phyloP scores from a whole-genome alignment of 2,329 filamentous ascomycete species.

The Fusarium gaditjirri region DNA sequence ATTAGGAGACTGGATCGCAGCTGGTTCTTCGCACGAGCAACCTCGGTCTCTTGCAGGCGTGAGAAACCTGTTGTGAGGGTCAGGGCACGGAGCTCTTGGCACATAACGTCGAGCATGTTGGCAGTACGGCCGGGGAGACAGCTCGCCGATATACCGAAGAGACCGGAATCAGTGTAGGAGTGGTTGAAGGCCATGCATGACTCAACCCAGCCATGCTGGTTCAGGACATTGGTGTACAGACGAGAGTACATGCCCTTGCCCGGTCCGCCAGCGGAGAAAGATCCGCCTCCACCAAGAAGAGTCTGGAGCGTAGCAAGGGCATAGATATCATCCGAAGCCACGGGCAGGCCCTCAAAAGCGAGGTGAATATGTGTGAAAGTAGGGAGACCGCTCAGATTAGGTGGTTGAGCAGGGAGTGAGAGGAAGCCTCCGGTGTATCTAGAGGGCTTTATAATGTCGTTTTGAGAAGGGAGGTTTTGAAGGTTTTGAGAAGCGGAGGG shows the following conservation, averaged over 20 bases:
- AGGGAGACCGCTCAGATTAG: conserved; percentile 76
- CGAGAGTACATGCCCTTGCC: conserved; percentile 99
- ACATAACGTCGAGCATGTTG: conserved; percentile 94
- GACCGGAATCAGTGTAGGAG: conserved; percentile 92
- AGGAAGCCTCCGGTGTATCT: conserved; percentile 96
- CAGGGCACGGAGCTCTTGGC: conserved; percentile 83
- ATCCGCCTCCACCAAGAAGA: conserved; percentile 93
- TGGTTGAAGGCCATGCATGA: conserved; percentile 97
- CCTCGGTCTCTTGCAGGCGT: conserved; percentile 78
- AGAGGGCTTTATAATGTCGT: conserved; percentile 72
- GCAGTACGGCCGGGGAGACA: conserved; percentile 83
- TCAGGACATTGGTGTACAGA: conserved; percentile 96
- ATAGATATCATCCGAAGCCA: conserved; percentile 92
- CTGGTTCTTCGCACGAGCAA: conserved; percentile 96
- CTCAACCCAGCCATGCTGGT: conserved; percentile 98
- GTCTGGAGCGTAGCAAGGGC: conserved; percentile 95
- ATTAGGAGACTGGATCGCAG: conserved; percentile 89
- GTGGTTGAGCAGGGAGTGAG: conserved; percentile 82
- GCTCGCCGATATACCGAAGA: conserved; percentile 92
- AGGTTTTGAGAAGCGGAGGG: conserved; percentile 70
- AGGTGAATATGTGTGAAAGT: conserved; percentile 93
- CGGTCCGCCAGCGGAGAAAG: conserved; percentile 94
- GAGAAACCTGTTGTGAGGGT: conserved; percentile 80
- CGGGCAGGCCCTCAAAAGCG: conserved; percentile 93
- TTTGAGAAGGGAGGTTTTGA: conserved; percentile 56